Percentiles rank a stretch among this genome's conserved stretches.
These are phyloP conservation scores for Solanum hybrid DNA, from an alignment of 305 asterid genomes.

Conservation along the genomic window DNA sequence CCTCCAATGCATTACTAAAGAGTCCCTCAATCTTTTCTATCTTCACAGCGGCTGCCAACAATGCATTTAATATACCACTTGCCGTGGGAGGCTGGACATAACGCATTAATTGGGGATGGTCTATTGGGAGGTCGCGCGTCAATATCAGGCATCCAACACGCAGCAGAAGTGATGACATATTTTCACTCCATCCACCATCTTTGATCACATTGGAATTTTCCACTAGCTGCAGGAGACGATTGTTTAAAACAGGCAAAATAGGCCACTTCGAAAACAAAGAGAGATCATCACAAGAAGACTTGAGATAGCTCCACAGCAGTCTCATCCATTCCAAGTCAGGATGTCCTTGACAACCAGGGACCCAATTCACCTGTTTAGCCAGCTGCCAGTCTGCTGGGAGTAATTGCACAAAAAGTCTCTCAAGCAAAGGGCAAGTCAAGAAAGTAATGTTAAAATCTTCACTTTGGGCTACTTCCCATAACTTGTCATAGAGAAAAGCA, in stretches of 20 bases:
- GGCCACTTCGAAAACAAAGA: conserved; percentile 89
- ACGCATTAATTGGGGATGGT: conserved; percentile 55
- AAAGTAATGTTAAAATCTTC: conserved; percentile 60
- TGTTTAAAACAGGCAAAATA: conserved; percentile 79
- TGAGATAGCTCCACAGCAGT: conserved; percentile 75
- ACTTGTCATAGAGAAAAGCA: conserved; percentile 49
- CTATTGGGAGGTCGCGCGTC: conserved; percentile 66
- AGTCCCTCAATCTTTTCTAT: conserved; percentile 51
- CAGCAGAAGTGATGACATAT: conserved; percentile 60
- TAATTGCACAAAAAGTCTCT: conserved; percentile 59
- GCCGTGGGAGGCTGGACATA: conserved; percentile 88
- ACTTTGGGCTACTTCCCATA: conserved; percentile 59
- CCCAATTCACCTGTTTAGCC: conserved; percentile 74
- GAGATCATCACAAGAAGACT: conserved; percentile 75
- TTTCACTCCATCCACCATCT: conserved; percentile 99
- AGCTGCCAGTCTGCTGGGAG: conserved; percentile 76
- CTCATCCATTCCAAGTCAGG: conserved; percentile 83
- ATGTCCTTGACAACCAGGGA: conserved; percentile 61
- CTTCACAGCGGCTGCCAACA: conserved; percentile 51
- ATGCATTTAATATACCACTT: conserved; percentile 65
- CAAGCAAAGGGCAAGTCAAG: conserved; percentile 75
- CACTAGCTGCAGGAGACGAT: conserved; percentile 64
- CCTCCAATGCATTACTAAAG: conserved; percentile 63
- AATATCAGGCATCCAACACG: conserved; percentile 76
- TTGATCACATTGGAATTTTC: conserved; percentile 75